These are phyloP conservation scores for Fusarium tuaranense DNA, from an alignment of 2,329 filamentous ascomycete species.

Conservation along the genomic window DNA sequence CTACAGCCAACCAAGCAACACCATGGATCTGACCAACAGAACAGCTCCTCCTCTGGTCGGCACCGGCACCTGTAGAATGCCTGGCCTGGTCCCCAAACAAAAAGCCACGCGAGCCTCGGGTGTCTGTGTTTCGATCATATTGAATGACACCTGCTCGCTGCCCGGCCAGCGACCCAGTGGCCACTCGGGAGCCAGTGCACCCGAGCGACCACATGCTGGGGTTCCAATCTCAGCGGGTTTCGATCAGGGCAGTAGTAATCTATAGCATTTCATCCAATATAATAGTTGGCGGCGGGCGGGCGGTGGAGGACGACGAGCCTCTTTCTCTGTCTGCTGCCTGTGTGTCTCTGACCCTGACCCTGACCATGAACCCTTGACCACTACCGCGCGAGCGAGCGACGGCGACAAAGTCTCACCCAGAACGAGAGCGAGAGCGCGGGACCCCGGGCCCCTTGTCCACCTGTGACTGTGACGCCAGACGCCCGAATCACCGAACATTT, in stretches of 20 bases:
- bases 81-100: constrained; percentile 28
- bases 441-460: constrained; percentile 36
- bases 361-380: constrained; percentile 1
- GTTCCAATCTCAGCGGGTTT: not conserved
- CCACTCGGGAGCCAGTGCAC: constrained; percentile 33
- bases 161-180: constrained; percentile 24
- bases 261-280: not conserved
- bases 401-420: constrained; percentile 8
- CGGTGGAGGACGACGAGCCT: constrained; percentile 32
- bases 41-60: not conserved
- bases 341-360: constrained; percentile 4
- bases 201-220: constrained; percentile 4
- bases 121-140: constrained; percentile 33
- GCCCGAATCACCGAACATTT: constrained; percentile 39
- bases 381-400: not conserved
- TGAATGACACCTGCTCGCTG: constrained; percentile 28
- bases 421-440: constrained; percentile 18
- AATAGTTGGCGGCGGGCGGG: constrained; percentile 32
- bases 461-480: constrained; percentile 41
- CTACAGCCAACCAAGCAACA: constrained; percentile 14
- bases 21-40: constrained; percentile 11
- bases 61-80: not conserved
- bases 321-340: not conserved
- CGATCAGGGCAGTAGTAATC: not conserved
- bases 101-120: constrained; percentile 38